phyloP scores from a whole-genome alignment of 2,329 filamentous ascomycete genomes.

The Dryadomyces sulphureus region DNA sequence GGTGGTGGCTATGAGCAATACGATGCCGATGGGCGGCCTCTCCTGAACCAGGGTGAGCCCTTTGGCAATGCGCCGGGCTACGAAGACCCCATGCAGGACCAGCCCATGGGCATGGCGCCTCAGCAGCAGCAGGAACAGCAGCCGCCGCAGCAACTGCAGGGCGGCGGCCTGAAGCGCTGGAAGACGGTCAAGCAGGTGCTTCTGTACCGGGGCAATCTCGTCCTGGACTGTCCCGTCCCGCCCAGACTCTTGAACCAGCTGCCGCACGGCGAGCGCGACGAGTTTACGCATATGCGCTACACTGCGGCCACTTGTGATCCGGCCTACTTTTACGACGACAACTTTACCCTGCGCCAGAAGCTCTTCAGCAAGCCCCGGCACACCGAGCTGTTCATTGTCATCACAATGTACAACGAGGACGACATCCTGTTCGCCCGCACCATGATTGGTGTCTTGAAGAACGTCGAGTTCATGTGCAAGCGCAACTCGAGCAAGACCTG shows the following conservation, averaged over 20 bases:
- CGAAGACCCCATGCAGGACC: constrained; percentile 23
- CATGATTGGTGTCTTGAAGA: constrained; percentile 96
- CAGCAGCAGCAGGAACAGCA: constrained; percentile 4
- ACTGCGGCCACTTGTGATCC: constrained; percentile 91
- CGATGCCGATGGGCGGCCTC: constrained; percentile 58
- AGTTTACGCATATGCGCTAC: constrained; percentile 86
- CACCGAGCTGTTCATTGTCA: constrained; percentile 88
- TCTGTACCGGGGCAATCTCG: constrained; percentile 88
- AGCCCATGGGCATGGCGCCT: background rate
- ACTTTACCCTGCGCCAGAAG: constrained; percentile 82
- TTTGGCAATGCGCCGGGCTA: constrained; percentile 26
- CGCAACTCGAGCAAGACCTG: constrained; percentile 89
- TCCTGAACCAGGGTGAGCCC: constrained; percentile 50
- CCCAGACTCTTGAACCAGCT: constrained; percentile 77
- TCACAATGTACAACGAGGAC: constrained; percentile 99
- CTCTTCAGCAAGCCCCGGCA: constrained; percentile 86
- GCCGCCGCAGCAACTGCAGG: constrained; percentile 22
- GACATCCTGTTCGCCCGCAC: constrained; percentile 91
- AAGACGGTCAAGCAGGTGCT: constrained; percentile 99
- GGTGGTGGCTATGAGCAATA: constrained; percentile 48
- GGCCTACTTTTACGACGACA: constrained; percentile 69
- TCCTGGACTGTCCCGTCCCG: constrained; percentile 91
- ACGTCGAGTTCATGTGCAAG: constrained; percentile 96
- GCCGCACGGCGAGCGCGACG: constrained; percentile 81
- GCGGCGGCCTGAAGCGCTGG: constrained; percentile 65